Base-by-base conservation (phyloP, 352 stramenopile genomes). In the Pythium dissimile region DNA sequence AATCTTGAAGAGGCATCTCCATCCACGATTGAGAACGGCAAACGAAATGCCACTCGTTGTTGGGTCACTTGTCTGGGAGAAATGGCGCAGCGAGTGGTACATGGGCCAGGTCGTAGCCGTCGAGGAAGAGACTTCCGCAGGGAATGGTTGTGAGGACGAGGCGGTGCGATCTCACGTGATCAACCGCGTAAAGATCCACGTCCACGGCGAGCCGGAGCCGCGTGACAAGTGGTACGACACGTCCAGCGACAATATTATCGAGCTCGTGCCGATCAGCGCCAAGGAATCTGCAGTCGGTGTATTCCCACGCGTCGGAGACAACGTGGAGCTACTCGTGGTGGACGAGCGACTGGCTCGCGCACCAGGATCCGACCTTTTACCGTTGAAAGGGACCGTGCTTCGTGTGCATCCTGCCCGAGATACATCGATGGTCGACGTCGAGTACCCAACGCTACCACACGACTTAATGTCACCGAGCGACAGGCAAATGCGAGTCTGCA, bases 41-140 rank as follows among this genome's bases (percentile, higher is more conserved):
- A 18, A 18, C 28, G 34, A 10, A 20, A 56, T 63, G 46, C 37
- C 46, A 11, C 21, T 64, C 13, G 21, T n/a, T 11, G 44, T 66
- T 4, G 59, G 59, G 12, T 43, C 55, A 18, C 70, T 81, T 24
- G 64, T 79, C 31, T 81, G 67, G 72, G 31, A 74, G 35, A 62
- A 66, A 26, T 86, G 76, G 72, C 59, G 56, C 27, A 46, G 44
- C 23, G 64, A 77, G 5, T 83, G 70, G 73, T 86, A 79, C 59
- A 71, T 83, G 67, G 68, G 67, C 8, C 62, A 72, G 15, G 56
- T 86, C 18, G 54, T 75, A 26, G 60, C 67, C 16, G 48, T 58
- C 15, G 30, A 59, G 16, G 11, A 27, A 52, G 44, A 41, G 2
- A 16, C 37, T 12, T n/a, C n/a, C n/a, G n/a, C n/a, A n/a, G n/a